A percentile compares a stretch with the other conserved stretches of the same genome.
phyloP scores from a whole-genome alignment of 495 filamentous ascomycete genomes.

The Lasiosphaeris hirsuta region DNA sequence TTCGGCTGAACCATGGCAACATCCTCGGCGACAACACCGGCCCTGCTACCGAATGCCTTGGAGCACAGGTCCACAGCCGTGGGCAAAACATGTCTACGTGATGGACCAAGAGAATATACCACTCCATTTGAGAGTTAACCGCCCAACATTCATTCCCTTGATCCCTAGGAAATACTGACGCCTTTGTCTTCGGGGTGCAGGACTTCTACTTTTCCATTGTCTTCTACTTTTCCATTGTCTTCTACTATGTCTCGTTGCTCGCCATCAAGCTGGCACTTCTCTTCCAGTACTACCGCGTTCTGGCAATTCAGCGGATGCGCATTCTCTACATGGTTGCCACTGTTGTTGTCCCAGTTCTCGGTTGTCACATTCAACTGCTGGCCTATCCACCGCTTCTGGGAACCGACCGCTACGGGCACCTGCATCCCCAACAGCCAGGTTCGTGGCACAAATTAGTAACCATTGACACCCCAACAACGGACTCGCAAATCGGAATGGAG shows the following conservation, averaged over 20 bases:
- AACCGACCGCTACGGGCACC: slow-evolving; percentile 5
- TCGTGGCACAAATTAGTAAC: too few relatives aligned
- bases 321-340: slow-evolving; percentile 24
- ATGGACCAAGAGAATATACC: slow-evolving; percentile 14
- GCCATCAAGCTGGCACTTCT: slow-evolving; percentile 34
- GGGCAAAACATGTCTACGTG: slow-evolving; percentile 20
- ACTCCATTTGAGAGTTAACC: slow-evolving; percentile 17
- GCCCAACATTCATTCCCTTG: background rate
- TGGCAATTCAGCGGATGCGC: slow-evolving; percentile 27
- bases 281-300: slow-evolving; percentile 35
- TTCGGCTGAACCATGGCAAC: too few relatives aligned
- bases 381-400: slow-evolving; percentile 30
- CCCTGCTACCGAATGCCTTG: slow-evolving; percentile 13
- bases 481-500: too few relatives aligned
- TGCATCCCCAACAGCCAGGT: slow-evolving; percentile 29
- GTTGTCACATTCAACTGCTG: slow-evolving; percentile 31
- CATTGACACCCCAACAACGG: too few relatives aligned
- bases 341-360: slow-evolving; percentile 27
- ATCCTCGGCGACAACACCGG: background rate
- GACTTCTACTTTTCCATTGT: slow-evolving; percentile 34
- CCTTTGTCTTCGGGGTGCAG: too few relatives aligned
- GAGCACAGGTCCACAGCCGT: slow-evolving; percentile 14
- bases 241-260: slow-evolving; percentile 28
- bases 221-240: slow-evolving; percentile 34
- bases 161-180: slow-evolving; percentile 3